Evolutionary conservation across 192 early-diverging fungal genomes (phyloP), one percentile per base, ranked within the genome.

Genomic region (Tieghemiomyces parasiticus): DNA sequence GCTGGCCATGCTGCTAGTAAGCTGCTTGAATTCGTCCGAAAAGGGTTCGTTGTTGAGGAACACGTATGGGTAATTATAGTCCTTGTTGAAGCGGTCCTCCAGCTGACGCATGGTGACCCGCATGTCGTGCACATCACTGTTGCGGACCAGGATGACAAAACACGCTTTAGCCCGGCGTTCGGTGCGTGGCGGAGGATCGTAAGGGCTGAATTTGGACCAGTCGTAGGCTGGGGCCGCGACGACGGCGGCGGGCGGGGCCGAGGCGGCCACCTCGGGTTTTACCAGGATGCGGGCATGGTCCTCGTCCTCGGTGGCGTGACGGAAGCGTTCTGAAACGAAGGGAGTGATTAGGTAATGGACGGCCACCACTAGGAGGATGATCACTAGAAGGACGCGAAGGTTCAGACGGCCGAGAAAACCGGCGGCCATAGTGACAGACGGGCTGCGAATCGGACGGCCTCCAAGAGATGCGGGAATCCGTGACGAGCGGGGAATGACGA

Each of bases 31-130:
- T 32, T 80, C 71, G 25, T 86, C 74, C 28, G 79, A 75, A 61
- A 92, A 90, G 9, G 78, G 80, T 48, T 73, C 71, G 45, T 91
- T 76, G 74, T 91, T 92, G 34, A 92, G 71, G 61, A 91, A 86
- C 6, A 92, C 75, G 62, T 90, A 93, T 0, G 89, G 88, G 62
- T 93, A 93, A 62, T 81, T 64, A 71, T 85, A 84, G 10, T 71
- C 69, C 47, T 62, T 69, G 65, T 92, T 92, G 66, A 90, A 88
- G 42, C 79, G 76, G 34, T 75, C 66, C 63, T 92, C 86, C 26
- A 92, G 78, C 64, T 84, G 73, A 8, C 65, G 64, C 69, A 92
- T 78, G 4, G 87, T 68, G 44, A 73, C 75, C 22, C 74, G 70
- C 55, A 89, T 71, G 16, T 73, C 73, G 42, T 82, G 69, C 58